Base-by-base conservation (phyloP, 495 filamentous ascomycete species). In the Penicillium paradoxum region DNA sequence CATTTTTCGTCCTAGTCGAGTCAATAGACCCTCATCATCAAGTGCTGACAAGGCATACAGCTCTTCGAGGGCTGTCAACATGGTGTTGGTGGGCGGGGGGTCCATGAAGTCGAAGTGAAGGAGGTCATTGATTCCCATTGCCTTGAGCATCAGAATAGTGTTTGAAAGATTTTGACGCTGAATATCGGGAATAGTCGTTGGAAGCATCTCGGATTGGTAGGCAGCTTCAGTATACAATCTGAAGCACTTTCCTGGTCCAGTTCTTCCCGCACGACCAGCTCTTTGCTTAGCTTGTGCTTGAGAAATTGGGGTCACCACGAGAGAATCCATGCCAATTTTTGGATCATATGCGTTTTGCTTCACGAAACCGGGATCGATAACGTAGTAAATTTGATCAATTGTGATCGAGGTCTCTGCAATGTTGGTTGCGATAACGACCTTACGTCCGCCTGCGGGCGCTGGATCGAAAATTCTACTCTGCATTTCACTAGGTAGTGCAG, bases 31-130 rank as follows among this genome's bases (percentile, higher is more conserved):
- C 79, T 99, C 93, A 57, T 99, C 93, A 59, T 99, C 93, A 14
- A 99, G 77, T 0, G 95, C 92, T 5, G 83, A 90, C 6, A 98
- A 71, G 1, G 91, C 90, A 63, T 98, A 98, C 1, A 98, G 77
- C 66, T 97, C 93, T 71, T 97, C 93, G 11, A 98, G 76, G 2
- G 93, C 93, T 48, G 90, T 95, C 49, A 98, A 81, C 91, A 96
- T 97, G 27, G 93, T 97, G 59, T 96, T 97, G 6, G 91, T 92
- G 1, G 95, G 93, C 1, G 93, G 93, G 2, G 92, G 90, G 60
- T 97, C 95, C 91, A 99, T 97, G 61, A 97, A 99, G 66, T 97
- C 92, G 60, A 99, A 99, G 55, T 95, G 90, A 10, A 99, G 81
- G 3, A 99, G 76, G 61, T 99, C 93, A 59, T 97, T 97, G 65